These are phyloP conservation scores for Aspergillus sp. DNA, from an alignment of 2,329 filamentous ascomycete species.

Conservation along the genomic window DNA sequence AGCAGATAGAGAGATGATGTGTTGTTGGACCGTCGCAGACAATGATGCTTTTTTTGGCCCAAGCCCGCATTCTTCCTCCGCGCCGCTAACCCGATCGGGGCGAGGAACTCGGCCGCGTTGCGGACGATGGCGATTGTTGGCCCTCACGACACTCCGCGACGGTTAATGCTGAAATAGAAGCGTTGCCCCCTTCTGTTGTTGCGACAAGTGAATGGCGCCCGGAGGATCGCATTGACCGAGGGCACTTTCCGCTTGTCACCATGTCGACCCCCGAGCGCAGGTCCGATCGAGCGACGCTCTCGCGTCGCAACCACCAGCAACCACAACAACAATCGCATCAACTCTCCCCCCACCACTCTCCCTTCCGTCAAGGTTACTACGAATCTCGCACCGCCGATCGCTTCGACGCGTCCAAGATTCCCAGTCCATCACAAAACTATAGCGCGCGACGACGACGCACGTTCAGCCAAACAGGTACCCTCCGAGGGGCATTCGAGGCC, in stretches of 20 bases:
- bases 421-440: conserved; percentile 27
- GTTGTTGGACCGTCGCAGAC: neutral
- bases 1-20: neutral
- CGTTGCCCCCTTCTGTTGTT: neutral
- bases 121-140: neutral
- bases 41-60: neutral
- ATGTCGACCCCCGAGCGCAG: conserved; percentile 35
- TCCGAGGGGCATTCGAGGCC: conserved; percentile 40
- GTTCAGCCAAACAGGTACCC: conserved; percentile 35
- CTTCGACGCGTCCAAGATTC: conserved; percentile 26
- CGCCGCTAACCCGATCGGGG: conserved; percentile 18
- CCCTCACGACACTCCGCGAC: neutral
- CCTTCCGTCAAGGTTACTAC: conserved; percentile 28
- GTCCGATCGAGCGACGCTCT: conserved; percentile 23
- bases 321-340: conserved; percentile 21
- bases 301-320: conserved; percentile 27
- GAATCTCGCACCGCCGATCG: conserved; percentile 25
- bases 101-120: neutral
- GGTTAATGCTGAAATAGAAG: neutral
- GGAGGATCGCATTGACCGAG: conserved; percentile 4
- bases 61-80: conserved; percentile 8
- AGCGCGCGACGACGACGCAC: conserved; percentile 28
- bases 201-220: conserved; percentile 8
- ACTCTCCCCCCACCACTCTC: conserved; percentile 24
- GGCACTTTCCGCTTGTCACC: conserved; percentile 9